phyloP scores from a whole-genome alignment of 345 rosid species.

The Salix dunnii region DNA sequence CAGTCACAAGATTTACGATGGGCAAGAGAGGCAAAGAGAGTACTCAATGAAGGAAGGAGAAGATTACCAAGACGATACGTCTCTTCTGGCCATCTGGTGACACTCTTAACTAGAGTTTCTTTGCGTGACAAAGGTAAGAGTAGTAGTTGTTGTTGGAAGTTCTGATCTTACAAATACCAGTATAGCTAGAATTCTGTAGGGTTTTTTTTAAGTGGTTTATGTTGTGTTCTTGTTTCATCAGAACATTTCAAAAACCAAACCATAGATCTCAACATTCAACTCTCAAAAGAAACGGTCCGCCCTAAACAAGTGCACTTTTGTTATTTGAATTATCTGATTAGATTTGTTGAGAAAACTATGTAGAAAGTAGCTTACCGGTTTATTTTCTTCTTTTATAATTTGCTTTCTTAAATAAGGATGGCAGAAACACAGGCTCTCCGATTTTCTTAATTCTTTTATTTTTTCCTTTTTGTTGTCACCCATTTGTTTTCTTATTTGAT shows the following conservation, averaged over 20 bases:
- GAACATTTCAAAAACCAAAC: not conserved
- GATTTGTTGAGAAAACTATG: not conserved
- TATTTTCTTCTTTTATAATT: no score
- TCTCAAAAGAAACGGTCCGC: not conserved
- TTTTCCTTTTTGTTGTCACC: no score
- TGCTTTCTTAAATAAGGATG: no score
- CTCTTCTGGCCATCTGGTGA: conserved; percentile 19
- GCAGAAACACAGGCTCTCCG: no score
- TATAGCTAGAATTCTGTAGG: no score
- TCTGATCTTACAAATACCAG: not conserved
- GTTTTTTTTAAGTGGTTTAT: no score
- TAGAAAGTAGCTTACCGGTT: no score
- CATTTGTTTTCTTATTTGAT: no score
- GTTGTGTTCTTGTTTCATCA: no score
- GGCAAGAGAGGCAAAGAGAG: not conserved
- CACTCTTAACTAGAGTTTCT: not conserved
- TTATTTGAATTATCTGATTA: conserved; percentile 5
- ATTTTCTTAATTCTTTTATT: no score
- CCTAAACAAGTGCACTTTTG: conserved; percentile 3
- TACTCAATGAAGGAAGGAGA: not conserved
- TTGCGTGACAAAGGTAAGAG: not conserved
- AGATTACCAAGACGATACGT: conserved; percentile 12
- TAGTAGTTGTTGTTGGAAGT: not conserved
- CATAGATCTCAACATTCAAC: conserved; percentile 7
- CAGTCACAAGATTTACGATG: not conserved